phyloP scores from a whole-genome alignment of 2,329 filamentous ascomycete species.

The Alternaria gansuensis region DNA sequence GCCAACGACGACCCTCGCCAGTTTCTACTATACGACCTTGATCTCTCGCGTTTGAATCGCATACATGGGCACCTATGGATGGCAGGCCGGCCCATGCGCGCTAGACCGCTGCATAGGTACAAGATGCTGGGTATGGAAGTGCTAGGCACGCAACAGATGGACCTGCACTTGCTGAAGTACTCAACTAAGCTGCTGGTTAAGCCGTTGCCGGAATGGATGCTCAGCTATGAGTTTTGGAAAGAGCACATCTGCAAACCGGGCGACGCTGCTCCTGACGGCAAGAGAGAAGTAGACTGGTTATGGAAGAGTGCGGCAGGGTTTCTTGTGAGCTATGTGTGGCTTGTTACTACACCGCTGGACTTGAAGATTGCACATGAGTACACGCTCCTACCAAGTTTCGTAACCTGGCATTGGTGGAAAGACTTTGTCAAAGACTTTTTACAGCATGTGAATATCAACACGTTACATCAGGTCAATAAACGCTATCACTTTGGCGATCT shows the following conservation, averaged over 20 bases:
- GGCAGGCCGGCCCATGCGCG: slow-evolving; percentile 50
- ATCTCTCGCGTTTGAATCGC: slow-evolving; percentile 44
- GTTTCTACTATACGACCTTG: slow-evolving; percentile 44
- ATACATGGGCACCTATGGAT: slow-evolving; percentile 51
- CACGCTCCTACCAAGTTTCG: slow-evolving; percentile 38
- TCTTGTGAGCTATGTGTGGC: slow-evolving; percentile 50
- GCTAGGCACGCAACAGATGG: slow-evolving; percentile 48
- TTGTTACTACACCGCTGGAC: slow-evolving; percentile 46
- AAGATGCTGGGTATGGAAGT: slow-evolving; percentile 47
- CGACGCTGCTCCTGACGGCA: slow-evolving; percentile 29
- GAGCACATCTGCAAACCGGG: slow-evolving; percentile 29
- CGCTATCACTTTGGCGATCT: slow-evolving; percentile 52
- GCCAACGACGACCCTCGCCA: slow-evolving; percentile 36
- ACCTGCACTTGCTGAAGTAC: slow-evolving; percentile 50
- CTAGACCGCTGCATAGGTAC: slow-evolving; percentile 49
- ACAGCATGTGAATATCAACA: slow-evolving; percentile 41
- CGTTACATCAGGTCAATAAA: slow-evolving; percentile 49
- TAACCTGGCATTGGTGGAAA: slow-evolving; percentile 51
- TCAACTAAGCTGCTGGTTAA: slow-evolving; percentile 45
- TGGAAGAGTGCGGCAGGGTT: slow-evolving; percentile 41
- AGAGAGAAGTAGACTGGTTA: slow-evolving; percentile 5
- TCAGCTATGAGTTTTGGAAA: slow-evolving; percentile 45
- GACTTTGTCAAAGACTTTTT: slow-evolving; percentile 41
- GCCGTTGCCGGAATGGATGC: slow-evolving; percentile 47
- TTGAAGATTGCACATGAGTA: slow-evolving; percentile 46